These are phyloP conservation scores for Pezicula rhizophila DNA, from an alignment of 2,329 filamentous ascomycete genomes.

Conservation along the genomic window DNA sequence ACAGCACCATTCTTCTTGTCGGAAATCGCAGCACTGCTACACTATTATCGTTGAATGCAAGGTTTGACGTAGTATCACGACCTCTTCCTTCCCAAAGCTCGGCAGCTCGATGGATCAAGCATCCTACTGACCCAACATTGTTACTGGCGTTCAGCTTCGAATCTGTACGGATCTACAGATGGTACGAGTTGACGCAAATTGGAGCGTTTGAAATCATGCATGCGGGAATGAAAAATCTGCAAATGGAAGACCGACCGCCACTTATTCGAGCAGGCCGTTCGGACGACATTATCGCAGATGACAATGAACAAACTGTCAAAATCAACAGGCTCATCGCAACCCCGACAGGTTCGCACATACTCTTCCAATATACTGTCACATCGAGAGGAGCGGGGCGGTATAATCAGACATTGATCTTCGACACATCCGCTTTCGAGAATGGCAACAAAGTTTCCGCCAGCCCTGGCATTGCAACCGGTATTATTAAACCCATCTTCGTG, in stretches of 20 bases:
- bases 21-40: background rate
- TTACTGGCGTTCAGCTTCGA: background rate
- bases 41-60: background rate
- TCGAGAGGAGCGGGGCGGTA: background rate
- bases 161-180: background rate
- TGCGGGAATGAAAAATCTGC: background rate
- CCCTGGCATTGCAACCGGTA: background rate
- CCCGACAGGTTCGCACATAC: background rate
- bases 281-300: background rate
- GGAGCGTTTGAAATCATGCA: background rate
- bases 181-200: background rate
- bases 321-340: background rate
- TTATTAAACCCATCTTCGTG: background rate
- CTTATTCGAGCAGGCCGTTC: background rate
- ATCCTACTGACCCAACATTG: constrained; percentile 1
- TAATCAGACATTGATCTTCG: constrained; percentile 1
- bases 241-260: background rate
- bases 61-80: background rate
- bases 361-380: background rate
- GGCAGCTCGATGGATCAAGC: background rate
- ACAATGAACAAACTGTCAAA: background rate
- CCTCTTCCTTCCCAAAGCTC: background rate
- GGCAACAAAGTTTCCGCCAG: background rate
- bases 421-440: background rate
- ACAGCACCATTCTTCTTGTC: background rate